Percentiles rank a stretch among this genome's conserved stretches.
Evolutionary conservation across 1,284 basidiomycete species (phyloP).

Genomic region (Sphaerobolus stellatus): DNA sequence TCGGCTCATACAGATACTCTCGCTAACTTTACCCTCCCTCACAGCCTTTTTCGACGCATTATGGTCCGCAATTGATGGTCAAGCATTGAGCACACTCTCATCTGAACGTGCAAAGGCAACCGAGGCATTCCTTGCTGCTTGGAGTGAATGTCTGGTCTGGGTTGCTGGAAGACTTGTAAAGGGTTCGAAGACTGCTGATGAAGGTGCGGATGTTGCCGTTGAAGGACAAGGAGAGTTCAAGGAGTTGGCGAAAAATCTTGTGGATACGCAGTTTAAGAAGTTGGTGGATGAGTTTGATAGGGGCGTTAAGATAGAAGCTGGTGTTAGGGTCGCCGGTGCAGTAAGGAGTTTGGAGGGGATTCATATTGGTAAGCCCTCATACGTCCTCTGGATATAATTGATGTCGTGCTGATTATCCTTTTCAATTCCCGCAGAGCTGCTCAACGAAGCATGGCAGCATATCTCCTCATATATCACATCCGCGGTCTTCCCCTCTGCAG

Average conservation of each 20-base stretch:
- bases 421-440: constrained; percentile 1
- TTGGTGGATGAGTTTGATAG: constrained; percentile 54
- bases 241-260: constrained; percentile 29
- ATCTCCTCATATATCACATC: background rate
- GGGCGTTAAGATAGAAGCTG: constrained; percentile 46
- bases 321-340: constrained; percentile 47
- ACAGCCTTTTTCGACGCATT: constrained; percentile 66
- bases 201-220: constrained; percentile 14
- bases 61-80: constrained; percentile 73
- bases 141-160: constrained; percentile 70
- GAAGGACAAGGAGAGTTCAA: constrained; percentile 15
- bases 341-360: constrained; percentile 42
- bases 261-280: constrained; percentile 46
- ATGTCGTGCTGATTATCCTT: background rate
- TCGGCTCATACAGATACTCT: background rate
- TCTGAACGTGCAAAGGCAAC: constrained; percentile 46
- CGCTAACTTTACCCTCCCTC: background rate
- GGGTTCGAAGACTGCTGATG: constrained; percentile 16
- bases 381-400: background rate
- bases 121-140: constrained; percentile 63
- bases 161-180: constrained; percentile 44
- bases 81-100: constrained; percentile 52
- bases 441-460: constrained; percentile 2
- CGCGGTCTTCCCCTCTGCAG: background rate
- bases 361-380: constrained; percentile 40